Evolutionary conservation across 2,329 filamentous ascomycete species (phyloP).

Genomic region (Monosporascus cannonballus): DNA sequence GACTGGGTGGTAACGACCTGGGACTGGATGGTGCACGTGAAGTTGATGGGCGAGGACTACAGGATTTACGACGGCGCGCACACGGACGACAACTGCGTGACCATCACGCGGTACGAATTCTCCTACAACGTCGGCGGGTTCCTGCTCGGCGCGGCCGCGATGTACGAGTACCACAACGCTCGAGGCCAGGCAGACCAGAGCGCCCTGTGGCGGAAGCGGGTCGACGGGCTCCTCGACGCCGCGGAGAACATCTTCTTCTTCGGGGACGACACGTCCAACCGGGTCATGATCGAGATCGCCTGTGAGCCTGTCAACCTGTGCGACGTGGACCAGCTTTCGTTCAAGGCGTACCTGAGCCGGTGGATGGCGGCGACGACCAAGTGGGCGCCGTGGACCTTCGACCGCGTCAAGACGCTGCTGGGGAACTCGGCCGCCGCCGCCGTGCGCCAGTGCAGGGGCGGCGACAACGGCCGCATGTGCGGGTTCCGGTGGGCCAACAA

Average conservation of each 20-base stretch:
- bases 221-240: conserved; percentile 50
- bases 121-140: conserved; percentile 64
- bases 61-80: conserved; percentile 59
- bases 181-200: conserved; percentile 23
- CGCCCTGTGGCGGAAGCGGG: conserved; percentile 50
- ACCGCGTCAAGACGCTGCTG: conserved; percentile 47
- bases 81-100: conserved; percentile 49
- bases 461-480: conserved; percentile 50
- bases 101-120: conserved; percentile 58
- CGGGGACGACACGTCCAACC: conserved; percentile 36
- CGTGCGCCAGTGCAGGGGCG: conserved; percentile 51
- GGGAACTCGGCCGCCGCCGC: conserved; percentile 51
- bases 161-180: conserved; percentile 55
- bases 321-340: conserved; percentile 56
- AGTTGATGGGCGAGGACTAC: conserved; percentile 54
- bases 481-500: conserved; percentile 53
- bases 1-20: conserved; percentile 72
- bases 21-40: conserved; percentile 56
- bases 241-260: conserved; percentile 50
- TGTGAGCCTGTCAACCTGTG: conserved; percentile 58
- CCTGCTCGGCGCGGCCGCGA: conserved; percentile 60
- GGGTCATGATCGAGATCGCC: conserved; percentile 57
- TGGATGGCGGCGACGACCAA: conserved; percentile 59
- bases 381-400: conserved; percentile 54
- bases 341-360: conserved; percentile 57